Percentiles rank a stretch among this genome's conserved stretches.
These are phyloP conservation scores for Jacaranda mimosifolia DNA, from an alignment of 257 asterid species.

Conservation along the genomic window DNA sequence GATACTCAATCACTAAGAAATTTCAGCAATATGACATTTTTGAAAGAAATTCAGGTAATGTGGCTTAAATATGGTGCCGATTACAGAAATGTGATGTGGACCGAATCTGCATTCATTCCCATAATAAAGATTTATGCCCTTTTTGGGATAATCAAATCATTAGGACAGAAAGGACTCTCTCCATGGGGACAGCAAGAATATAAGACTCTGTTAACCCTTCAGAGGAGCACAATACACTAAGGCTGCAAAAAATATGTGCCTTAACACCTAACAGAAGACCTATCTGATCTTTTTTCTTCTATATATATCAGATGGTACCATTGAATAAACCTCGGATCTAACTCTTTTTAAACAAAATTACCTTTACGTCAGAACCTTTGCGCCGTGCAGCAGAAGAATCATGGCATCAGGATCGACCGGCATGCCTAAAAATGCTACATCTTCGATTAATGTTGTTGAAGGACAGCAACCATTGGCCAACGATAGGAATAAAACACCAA, in stretches of 20 bases:
- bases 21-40: slow-evolving; percentile 13
- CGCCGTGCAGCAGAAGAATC: slow-evolving; percentile 8
- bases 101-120: slow-evolving; percentile 24
- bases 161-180: not conserved
- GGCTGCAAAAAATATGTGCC: slow-evolving; percentile 3
- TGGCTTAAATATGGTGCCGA: slow-evolving; percentile 31
- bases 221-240: no score
- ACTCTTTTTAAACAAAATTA: slow-evolving; percentile 14
- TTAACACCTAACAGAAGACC: not conserved
- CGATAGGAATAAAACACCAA: slow-evolving; percentile 48
- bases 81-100: slow-evolving; percentile 1
- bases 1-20: slow-evolving; percentile 32
- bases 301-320: not conserved
- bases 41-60: slow-evolving; percentile 22
- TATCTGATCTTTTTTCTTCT: not conserved
- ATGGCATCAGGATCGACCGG: slow-evolving; percentile 47
- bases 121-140: slow-evolving; percentile 34
- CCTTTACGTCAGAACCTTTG: slow-evolving; percentile 1
- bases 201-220: not conserved
- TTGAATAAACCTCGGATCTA: not conserved
- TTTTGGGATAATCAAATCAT: slow-evolving; percentile 39
- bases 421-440: slow-evolving; percentile 34
- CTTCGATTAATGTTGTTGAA: slow-evolving; percentile 22
- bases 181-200: slow-evolving; percentile 3
- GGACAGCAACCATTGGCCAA: slow-evolving; percentile 40